Conservation (phyloP, 2,329 filamentous ascomycete genomes). For the Septoria petroselini region DNA sequence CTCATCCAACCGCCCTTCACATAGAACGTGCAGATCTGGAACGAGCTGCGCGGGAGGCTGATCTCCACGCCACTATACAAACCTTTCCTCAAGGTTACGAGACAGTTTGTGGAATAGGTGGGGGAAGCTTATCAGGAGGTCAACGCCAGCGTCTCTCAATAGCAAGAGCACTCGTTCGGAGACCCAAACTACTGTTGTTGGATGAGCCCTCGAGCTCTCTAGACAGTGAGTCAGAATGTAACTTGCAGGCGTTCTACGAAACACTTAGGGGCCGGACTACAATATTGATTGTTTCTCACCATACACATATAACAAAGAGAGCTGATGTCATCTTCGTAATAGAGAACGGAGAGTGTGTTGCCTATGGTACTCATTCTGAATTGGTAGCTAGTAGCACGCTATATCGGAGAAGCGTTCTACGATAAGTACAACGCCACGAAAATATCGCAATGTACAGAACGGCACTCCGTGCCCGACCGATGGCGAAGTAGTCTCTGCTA, state of each 20-base stretch:
- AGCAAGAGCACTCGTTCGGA: conserved; percentile 42
- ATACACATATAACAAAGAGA: no score
- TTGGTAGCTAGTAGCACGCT: no score
- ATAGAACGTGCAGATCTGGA: conserved; percentile 60
- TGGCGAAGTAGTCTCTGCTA: no score
- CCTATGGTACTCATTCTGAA: no score
- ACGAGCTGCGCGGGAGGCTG: conserved; percentile 63
- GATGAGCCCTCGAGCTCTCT: conserved; percentile 45
- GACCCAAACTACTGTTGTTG: conserved; percentile 41
- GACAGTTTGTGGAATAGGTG: conserved; percentile 48
- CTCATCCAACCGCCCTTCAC: no score
- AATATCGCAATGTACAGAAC: no score
- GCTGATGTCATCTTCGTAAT: no score
- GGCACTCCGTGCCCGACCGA: no score
- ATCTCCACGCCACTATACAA: conserved; percentile 66
- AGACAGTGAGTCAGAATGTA: conserved; percentile 43
- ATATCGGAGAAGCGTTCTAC: no score
- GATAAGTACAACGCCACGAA: no score
- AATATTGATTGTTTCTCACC: no score
- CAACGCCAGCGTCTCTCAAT: conserved; percentile 44
- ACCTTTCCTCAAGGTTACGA: conserved; percentile 63
- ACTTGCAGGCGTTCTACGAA: conserved; percentile 41
- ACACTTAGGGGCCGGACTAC: conserved; percentile 37
- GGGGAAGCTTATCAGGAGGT: conserved; percentile 42
- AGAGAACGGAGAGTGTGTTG: no score